Evolutionary conservation across 805 yeast species (phyloP), one percentile per base, ranked within the genome.

Genomic region (Starmerella tilneyi): DNA sequence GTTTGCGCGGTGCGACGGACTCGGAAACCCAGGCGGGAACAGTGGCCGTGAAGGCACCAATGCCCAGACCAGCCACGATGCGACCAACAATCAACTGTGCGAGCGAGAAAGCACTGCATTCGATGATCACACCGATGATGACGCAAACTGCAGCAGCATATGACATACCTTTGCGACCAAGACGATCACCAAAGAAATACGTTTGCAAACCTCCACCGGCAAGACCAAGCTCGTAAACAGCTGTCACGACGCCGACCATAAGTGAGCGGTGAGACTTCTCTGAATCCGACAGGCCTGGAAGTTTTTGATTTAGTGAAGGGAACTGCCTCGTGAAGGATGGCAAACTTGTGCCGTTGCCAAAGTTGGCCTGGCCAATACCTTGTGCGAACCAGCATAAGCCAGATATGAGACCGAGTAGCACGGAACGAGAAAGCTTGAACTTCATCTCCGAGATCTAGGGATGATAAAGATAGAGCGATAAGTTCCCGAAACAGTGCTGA

Each of bases 11-110:
- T 40, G 70, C 70, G 23, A 82, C 71, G 59, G 77, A 71, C 62
- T 81, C 92, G 1, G 85, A 68, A 56, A 79, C 83, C 76, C 82
- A 81, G 50, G 79, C 78, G 7, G 89, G 88, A 47, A 78, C 77
- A 23, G 84, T 78, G 12, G 84, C 75, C 9, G 84, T 77, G 59
- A 74, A 74, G 56, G 78, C 63, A 46, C 88, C 88, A 45, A 76
- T 78, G 54, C 86, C 88, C 38, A 78, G 52, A 48, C 89, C 84
- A 6, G 80, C 72, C 12, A 77, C 59, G 39, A 78, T 72, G 63
- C 92, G 71, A 15, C 82, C 86, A 47, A 78, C 63, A 42, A 80
- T 74, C 44, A 82, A 74, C 56, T 79, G 85, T 30, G 78, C 84
- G 50, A 75, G 57, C 57, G 70, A 53, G 54, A 65, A 71, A 9